Percentiles rank a stretch among this genome's conserved stretches.
These are phyloP conservation scores for Coniophora puteana DNA, from an alignment of 1,284 basidiomycete genomes.

Conservation along the genomic window DNA sequence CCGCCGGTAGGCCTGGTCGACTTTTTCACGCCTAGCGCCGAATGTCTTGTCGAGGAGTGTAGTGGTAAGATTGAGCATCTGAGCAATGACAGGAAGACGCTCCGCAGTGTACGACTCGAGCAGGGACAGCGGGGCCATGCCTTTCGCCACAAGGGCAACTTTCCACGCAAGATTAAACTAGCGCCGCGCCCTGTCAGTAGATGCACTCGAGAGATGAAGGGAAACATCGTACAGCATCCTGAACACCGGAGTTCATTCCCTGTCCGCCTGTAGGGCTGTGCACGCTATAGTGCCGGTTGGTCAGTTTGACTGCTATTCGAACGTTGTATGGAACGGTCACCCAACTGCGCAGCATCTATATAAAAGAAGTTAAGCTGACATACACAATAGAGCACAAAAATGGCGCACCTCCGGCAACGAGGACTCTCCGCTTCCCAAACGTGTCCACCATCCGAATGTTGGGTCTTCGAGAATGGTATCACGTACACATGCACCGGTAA, in stretches of 20 bases:
- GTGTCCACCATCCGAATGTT: slow-evolving; percentile 35
- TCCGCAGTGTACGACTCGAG: slow-evolving; percentile 23
- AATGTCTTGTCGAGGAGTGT: slow-evolving; percentile 23
- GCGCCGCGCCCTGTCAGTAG: slow-evolving; percentile 2
- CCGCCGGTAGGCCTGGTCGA: slow-evolving; percentile 4
- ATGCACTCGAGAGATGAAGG: no score
- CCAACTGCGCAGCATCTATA: slow-evolving; percentile 1
- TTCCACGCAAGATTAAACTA: slow-evolving; percentile 29
- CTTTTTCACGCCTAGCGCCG: slow-evolving; percentile 4
- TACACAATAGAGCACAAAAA: not conserved
- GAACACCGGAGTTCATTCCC: slow-evolving; percentile 29
- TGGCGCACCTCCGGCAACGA: slow-evolving; percentile 33
- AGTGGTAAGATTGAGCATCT: slow-evolving; percentile 20
- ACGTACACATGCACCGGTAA: not conserved
- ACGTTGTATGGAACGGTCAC: not conserved
- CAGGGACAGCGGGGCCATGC: slow-evolving; percentile 14
- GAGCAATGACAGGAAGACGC: slow-evolving; percentile 26
- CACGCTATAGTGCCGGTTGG: not conserved
- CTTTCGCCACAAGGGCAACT: slow-evolving; percentile 24
- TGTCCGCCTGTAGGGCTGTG: slow-evolving; percentile 19
- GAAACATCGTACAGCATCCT: slow-evolving; percentile 26
- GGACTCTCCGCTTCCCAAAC: slow-evolving; percentile 29
- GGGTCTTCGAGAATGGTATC: slow-evolving; percentile 18
- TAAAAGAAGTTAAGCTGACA: not conserved
- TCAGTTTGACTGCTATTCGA: not conserved